Base-by-base conservation (phyloP, 768 basidiomycete species). In the Boletus sp. region DNA sequence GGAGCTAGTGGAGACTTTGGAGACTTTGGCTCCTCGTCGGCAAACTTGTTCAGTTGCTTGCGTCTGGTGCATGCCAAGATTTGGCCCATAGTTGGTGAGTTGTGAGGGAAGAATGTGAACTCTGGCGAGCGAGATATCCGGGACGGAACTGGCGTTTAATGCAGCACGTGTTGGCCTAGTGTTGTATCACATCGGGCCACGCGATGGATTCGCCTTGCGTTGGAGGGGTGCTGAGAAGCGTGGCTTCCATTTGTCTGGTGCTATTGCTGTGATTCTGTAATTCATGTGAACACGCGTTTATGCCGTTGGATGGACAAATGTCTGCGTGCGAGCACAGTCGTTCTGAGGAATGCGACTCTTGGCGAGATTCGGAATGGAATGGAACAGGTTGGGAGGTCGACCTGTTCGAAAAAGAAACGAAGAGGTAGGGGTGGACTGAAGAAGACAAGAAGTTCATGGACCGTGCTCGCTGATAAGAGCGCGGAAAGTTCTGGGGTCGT, bases 61-160 rank as follows among this genome's bases (percentile, higher is more conserved):
- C 61, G 60, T 17, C 63, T 56, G 39, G 55, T 56, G 45, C 68
- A 66, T 7, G 66, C 51, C 23, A 70, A 47, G 39, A 66, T 34
- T 56, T 70, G 69, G 8, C 68, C 68, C 68, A 69, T 69, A 14
- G 66, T 35, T 43, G 55, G 62, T 45, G 54, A 51, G 66, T 54
- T 54, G 60, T 35, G 54, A 46, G 54, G 56, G 53, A 32, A 13
- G 49, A 9, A 47, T 41, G 53, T 57, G 60, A 55, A 67, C 37
- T 14, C 40, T 58, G 47, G 47, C 40, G 17, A 48, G 23, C 47
- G 64, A 66, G 66, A 67, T 69, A 68, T 67, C 50, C 59, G 61
- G 56, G 53, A 47, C 50, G 47, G 61, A 59, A 50, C 57, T 63
- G 66, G 59, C 53, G 67, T 67, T 64, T 66, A 59, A 58, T 38